Base-by-base conservation (phyloP, 2,329 filamentous ascomycete genomes). In the Aspergillus costaricaensis region DNA sequence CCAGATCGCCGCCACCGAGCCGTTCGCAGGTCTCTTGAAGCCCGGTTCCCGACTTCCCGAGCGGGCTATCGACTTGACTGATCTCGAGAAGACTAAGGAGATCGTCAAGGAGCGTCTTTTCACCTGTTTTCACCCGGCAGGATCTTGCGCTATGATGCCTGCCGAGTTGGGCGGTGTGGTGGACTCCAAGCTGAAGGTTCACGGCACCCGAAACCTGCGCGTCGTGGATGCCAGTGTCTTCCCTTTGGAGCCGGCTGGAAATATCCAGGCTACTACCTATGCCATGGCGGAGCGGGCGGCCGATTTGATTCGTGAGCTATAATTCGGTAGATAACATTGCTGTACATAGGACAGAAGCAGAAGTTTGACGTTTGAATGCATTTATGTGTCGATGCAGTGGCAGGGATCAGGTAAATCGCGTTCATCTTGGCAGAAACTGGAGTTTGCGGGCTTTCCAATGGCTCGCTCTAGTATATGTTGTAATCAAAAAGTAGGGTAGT, bases 261-360 rank as follows among this genome's bases (percentile, higher is more conserved):
- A 78, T 67, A 72, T 77, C 15, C 71, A 75, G 63, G 67, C 71
- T 8, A 71, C 72, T 7, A 63, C 77, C n/a, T 80, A 75, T 70
- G 70, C 71, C 4, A 65, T 74, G 21, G 73, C 71, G 0, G 73
- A 75, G 62, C 70, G 70, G 50, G 72, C 68, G 2, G 67, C 70
- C 0, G 73, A 74, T 64, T 54, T 73, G 10, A 71, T 72, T 38
- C 48, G 52, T 19, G 27, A 19, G 8, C 6, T 23, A 1, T 44
- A 10, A 44, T 10, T 5, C 4, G 6, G 41, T 4, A 6, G 9
- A 23, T 14, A 14, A 5, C 3, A 5, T 36, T 15, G 32, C 12
- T 36, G 12, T 36, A 36, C 32, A 14, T 36, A 36, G 32, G 32
- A 5, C 10, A 12, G 30, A 32, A 32, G 12, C 4, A 6, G 32